Conservation (phyloP, 2,329 filamentous ascomycete genomes). For the Passalora sequoiae region DNA sequence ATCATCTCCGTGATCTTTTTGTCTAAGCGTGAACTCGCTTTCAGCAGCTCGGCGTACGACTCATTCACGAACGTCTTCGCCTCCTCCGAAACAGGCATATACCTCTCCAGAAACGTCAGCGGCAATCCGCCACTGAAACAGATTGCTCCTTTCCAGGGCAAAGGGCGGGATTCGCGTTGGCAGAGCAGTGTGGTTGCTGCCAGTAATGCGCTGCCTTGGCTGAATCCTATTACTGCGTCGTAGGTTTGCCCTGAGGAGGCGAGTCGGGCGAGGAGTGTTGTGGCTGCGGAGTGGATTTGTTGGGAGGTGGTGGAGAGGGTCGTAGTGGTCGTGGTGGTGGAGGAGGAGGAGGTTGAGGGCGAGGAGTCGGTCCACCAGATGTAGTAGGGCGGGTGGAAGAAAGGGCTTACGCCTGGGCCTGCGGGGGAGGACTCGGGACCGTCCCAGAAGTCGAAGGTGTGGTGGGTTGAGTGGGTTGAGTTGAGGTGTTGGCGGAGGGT, state of each 20-base stretch:
- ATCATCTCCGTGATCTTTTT: background rate
- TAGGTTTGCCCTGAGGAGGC: background rate
- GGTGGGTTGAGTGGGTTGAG: background rate
- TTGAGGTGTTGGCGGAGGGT: background rate
- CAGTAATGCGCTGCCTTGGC: background rate
- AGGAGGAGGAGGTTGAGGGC: too few species aligned
- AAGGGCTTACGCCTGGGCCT: background rate
- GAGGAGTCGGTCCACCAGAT: background rate
- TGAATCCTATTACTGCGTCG: background rate
- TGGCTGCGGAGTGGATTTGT: background rate
- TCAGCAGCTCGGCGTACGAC: background rate
- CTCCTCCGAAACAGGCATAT: background rate
- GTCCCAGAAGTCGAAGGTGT: constrained; percentile 1
- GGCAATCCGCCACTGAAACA: background rate
- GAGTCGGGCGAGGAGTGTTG: background rate
- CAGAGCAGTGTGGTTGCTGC: background rate
- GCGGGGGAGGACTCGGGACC: background rate
- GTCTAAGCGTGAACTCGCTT: background rate
- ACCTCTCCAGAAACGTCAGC: background rate
- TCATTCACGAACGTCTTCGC: background rate
- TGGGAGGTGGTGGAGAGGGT: too few species aligned
- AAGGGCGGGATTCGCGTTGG: background rate
- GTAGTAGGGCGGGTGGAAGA: constrained; percentile 1
- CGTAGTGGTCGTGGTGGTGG: too few species aligned
- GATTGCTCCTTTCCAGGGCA: background rate